Conservation (phyloP, 371 early-diverging fungal species). For the Actinomucor elegans region DNA sequence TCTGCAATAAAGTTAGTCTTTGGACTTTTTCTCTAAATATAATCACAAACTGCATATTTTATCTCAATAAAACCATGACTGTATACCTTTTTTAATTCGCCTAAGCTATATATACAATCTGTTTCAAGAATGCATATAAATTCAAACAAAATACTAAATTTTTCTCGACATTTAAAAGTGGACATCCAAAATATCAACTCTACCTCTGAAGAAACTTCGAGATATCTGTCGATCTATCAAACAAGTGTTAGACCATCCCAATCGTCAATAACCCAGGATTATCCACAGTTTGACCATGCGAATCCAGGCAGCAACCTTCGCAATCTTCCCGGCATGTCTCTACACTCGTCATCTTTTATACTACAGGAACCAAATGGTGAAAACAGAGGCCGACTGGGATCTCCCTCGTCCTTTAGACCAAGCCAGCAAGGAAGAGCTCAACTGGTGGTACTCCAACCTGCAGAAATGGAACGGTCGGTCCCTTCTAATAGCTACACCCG, state of each 20-base stretch:
- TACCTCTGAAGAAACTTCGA: conserved; percentile 9
- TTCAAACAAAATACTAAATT: no score
- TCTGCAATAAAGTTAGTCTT: no score
- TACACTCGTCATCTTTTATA: conserved; percentile 13
- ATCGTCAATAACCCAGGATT: background rate
- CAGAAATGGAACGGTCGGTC: conserved; percentile 10
- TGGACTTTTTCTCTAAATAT: no score
- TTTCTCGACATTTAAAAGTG: no score
- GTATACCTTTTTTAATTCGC: no score
- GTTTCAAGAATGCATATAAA: no score
- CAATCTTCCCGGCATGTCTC: conserved; percentile 12
- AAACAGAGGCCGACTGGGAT: background rate
- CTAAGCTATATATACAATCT: no score
- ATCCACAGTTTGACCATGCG: conserved; percentile 22
- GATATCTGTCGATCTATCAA: conserved; percentile 23
- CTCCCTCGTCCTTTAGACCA: background rate
- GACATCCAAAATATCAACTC: background rate
- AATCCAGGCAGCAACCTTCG: conserved; percentile 12
- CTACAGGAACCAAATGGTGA: background rate
- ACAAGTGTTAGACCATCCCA: conserved; percentile 1
- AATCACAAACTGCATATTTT: no score
- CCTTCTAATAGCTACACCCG: conserved; percentile 2
- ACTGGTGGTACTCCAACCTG: conserved; percentile 7
- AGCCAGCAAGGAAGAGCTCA: conserved; percentile 9
- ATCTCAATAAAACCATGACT: no score